A percentile compares a stretch with the other conserved stretches of the same genome.
Evolutionary conservation across 768 basidiomycete genomes (phyloP).

Genomic region (Rubroboletus satanas): DNA sequence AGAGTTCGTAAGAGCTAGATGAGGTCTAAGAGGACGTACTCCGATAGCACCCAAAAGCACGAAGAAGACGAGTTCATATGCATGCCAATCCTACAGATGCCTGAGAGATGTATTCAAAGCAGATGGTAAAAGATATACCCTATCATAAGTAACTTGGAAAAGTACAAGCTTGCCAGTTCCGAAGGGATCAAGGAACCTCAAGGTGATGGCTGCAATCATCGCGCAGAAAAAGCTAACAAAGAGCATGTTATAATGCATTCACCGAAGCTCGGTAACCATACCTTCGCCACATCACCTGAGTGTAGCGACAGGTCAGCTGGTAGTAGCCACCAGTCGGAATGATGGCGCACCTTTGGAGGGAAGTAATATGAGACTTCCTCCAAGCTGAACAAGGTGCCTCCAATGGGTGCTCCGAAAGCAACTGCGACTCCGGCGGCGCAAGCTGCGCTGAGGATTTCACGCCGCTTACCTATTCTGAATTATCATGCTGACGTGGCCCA

Average conservation of each 20-base stretch:
- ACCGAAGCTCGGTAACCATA: conserved; percentile 29
- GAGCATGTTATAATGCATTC: conserved; percentile 3
- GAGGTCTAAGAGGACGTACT: conserved; percentile 39
- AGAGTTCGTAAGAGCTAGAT: conserved; percentile 5
- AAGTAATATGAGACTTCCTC: conserved; percentile 98
- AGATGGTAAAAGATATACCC: conserved; percentile 37
- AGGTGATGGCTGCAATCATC: conserved; percentile 92
- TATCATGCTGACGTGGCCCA: not conserved
- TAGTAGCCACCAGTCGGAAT: not conserved
- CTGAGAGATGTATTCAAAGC: not conserved
- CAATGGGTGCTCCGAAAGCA: conserved; percentile 95
- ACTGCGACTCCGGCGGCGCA: conserved; percentile 98
- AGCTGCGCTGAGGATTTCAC: conserved; percentile 93
- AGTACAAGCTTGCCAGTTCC: conserved; percentile 92
- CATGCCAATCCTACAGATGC: conserved; percentile 80
- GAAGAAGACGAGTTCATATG: conserved; percentile 83
- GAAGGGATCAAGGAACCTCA: conserved; percentile 92
- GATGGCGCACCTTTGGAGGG: conserved; percentile 70
- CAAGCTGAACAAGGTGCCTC: conserved; percentile 86
- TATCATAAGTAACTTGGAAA: conserved; percentile 88
- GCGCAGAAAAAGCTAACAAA: conserved; percentile 91
- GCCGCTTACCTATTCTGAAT: conserved; percentile 64
- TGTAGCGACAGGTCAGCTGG: conserved; percentile 1
- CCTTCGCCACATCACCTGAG: conserved; percentile 91
- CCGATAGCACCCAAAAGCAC: conserved; percentile 86